A percentile compares a stretch with the other conserved stretches of the same genome.
Conservation (phyloP, 345 rosid genomes). For the Noccaea caerulescens region DNA sequence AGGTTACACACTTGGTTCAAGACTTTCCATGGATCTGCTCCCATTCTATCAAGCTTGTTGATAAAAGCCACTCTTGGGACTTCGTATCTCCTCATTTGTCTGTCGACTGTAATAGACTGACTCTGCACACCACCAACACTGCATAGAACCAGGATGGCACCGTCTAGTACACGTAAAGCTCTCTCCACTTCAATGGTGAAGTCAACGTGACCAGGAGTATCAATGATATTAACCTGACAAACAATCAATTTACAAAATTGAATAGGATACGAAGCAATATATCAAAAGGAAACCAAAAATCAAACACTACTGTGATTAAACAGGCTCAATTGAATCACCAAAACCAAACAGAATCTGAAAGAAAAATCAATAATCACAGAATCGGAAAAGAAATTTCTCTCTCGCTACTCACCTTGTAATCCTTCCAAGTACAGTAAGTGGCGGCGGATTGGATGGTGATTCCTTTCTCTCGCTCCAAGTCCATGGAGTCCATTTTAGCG, state of each 20-base stretch:
- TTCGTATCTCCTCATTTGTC: constrained; percentile 98
- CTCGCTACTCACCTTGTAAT: constrained; percentile 60
- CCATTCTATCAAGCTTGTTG: constrained; percentile 98
- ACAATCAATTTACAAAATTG: neutral
- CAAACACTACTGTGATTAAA: neutral
- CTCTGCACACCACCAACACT: constrained; percentile 99
- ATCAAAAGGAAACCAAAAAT: neutral
- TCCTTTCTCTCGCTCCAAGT: constrained; percentile 97
- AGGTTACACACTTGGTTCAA: constrained; percentile 70
- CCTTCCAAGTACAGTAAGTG: constrained; percentile 96
- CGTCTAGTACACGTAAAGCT: constrained; percentile 93
- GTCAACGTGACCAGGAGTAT: constrained; percentile 98
- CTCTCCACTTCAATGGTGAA: constrained; percentile 99
- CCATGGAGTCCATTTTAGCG: constrained; percentile 99
- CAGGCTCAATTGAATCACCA: neutral
- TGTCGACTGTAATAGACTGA: constrained; percentile 97
- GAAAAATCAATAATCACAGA: neutral
- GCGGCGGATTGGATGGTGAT: constrained; percentile 99
- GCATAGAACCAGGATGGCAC: constrained; percentile 91
- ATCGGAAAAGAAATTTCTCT: neutral
- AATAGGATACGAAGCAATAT: neutral
- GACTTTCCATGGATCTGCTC: constrained; percentile 99
- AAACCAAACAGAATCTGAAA: neutral
- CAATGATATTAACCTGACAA: constrained; percentile 88
- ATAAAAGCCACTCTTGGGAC: constrained; percentile 95